Percentiles rank a stretch among this genome's conserved stretches.
phyloP scores from a whole-genome alignment of 164 flowering plant genomes.

The Stephania japonica region DNA sequence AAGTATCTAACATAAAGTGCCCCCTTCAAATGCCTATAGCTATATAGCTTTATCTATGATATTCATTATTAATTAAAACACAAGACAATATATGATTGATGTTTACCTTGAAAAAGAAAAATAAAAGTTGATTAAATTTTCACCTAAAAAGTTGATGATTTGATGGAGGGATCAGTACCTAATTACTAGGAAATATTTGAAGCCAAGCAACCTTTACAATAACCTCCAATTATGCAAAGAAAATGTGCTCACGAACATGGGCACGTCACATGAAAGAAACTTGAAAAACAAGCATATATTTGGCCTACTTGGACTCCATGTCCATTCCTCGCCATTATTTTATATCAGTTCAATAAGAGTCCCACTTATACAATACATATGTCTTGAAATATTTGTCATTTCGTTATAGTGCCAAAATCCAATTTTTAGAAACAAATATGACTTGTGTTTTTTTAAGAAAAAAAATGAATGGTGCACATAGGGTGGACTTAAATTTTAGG shows the following conservation, averaged over 20 bases:
- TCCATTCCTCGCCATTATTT: background rate
- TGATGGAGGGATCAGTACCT: background rate
- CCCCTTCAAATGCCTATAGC: background rate
- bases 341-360: background rate
- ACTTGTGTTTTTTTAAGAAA: too few species aligned
- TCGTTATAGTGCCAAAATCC: too few species aligned
- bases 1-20: background rate
- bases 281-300: background rate
- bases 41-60: background rate
- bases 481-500: too few species aligned
- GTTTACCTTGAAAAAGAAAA: background rate
- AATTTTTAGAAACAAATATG: too few species aligned
- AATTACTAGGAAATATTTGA: background rate
- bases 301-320: background rate
- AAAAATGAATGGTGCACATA: too few species aligned
- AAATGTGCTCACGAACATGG: background rate
- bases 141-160: background rate
- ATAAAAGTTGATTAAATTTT: background rate
- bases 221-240: background rate
- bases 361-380: background rate
- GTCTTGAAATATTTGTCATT: too few species aligned
- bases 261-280: background rate
- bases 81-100: background rate
- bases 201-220: background rate
- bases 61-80: background rate